Base-by-base conservation (phyloP, 2,329 filamentous ascomycete genomes). In the Polychaeton citri region DNA sequence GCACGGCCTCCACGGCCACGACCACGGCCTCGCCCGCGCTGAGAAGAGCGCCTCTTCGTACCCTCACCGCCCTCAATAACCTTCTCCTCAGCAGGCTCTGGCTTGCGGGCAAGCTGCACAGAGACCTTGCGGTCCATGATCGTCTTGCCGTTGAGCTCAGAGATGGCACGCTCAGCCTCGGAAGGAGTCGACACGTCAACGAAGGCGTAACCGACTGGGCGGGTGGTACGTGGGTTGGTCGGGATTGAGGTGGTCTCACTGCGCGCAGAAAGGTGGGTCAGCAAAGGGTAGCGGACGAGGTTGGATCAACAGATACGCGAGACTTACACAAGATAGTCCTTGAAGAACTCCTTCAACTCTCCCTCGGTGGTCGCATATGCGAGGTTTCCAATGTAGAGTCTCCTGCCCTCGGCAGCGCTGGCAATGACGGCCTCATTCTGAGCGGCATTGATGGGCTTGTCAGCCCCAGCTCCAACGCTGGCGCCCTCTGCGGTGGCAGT, bases 291-390 rank as follows among this genome's bases (percentile, higher is more conserved):
- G 31, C 32, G 30, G 10, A 19, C 26, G 13, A 19, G 13, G 6
- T 19, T 26, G 15, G 19, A 16, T 30, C 21, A 38, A 38, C 21
- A 31, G 16, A 12, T 21, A 38, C 47, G 37, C 43, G 38, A 39
- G 44, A 83, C 88, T 76, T 76, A 98, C 90, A 98, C 85, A 73
- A 90, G 81, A 76, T 94, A 96, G 68, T 80, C 83, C 76, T 90
- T 88, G 81, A 98, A 98, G 77, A 98, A 98, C 57, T 90, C 83
- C 76, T 92, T 94, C 76, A 98, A 85, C 80, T 95, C 86, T 81
- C 83, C 90, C 83, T 96, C 90, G 66, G 86, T 94, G 79, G 90
- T 96, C 80, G 88, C 87, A 68, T 98, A 98, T 60, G 90, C 90
- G 78, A 98, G 83, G 76, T 98, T 98, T 74, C 90, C 90, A 73